A percentile compares a stretch with the other conserved stretches of the same genome.
Evolutionary conservation across 2,329 filamentous ascomycete species (phyloP).

Genomic region (Talaromyces sp.): DNA sequence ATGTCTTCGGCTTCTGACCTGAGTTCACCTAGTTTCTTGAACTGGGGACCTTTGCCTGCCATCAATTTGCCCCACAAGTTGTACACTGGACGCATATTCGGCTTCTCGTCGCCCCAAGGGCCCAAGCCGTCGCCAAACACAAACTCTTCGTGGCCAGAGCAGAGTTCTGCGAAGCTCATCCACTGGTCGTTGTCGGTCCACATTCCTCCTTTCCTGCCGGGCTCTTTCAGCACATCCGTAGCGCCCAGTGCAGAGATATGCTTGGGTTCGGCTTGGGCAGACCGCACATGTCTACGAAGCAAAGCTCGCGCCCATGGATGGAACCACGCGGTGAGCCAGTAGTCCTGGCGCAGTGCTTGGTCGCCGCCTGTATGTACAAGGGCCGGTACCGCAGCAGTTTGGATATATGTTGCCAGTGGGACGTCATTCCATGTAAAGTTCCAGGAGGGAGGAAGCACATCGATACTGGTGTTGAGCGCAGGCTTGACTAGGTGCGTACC

Average conservation of each 20-base stretch:
- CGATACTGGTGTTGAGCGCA: constrained; percentile 33
- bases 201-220: constrained; percentile 48
- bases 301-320: constrained; percentile 43
- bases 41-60: constrained; percentile 25
- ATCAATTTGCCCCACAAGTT: constrained; percentile 33
- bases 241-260: constrained; percentile 42
- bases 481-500: constrained; percentile 24
- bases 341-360: constrained; percentile 22
- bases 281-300: constrained; percentile 44
- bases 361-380: constrained; percentile 38
- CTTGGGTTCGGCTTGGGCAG: constrained; percentile 33
- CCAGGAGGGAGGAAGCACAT: constrained; percentile 35
- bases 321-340: constrained; percentile 47
- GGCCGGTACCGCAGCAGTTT: constrained; percentile 42
- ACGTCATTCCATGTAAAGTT: constrained; percentile 38
- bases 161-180: constrained; percentile 46
- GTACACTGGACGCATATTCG: constrained; percentile 28
- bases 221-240: constrained; percentile 43
- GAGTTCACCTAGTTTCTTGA: constrained; percentile 11
- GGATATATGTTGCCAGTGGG: constrained; percentile 43
- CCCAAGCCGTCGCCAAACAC: constrained; percentile 46
- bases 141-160: constrained; percentile 37
- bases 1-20: constrained; percentile 11
- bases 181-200: constrained; percentile 49
- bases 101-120: constrained; percentile 31